Percentiles rank a stretch among this genome's conserved stretches.
Conservation (phyloP, 208 protist genomes). For the Acanthamoeba castellanii region DNA sequence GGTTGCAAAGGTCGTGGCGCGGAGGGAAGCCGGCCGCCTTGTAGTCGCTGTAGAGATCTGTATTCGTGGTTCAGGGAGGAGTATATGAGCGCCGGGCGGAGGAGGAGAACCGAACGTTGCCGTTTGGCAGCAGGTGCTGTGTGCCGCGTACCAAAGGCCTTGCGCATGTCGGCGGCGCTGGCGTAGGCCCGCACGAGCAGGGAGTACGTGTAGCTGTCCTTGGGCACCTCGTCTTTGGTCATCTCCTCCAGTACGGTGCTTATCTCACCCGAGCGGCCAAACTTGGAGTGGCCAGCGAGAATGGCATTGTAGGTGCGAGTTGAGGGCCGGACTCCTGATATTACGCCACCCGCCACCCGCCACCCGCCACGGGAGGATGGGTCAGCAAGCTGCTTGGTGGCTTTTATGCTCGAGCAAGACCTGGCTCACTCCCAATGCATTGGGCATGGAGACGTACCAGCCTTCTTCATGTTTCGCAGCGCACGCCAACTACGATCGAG, state of each 20-base stretch:
- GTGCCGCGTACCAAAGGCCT: background rate
- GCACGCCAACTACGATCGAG: slow-evolving; percentile 21
- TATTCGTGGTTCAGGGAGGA: background rate
- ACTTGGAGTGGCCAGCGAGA: background rate
- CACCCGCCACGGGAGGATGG: too few relatives aligned
- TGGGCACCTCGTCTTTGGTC: background rate
- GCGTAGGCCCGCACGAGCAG: background rate
- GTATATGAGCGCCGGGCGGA: background rate
- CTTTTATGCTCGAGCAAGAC: too few relatives aligned
- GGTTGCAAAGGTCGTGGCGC: background rate
- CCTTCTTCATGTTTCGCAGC: slow-evolving; percentile 10
- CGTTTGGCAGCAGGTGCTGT: too few relatives aligned
- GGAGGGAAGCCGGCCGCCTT: background rate
- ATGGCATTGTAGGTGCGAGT: background rate
- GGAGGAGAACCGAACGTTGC: too few relatives aligned
- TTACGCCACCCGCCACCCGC: background rate
- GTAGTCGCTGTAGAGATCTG: background rate
- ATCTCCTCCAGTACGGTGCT: background rate
- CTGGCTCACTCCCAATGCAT: background rate
- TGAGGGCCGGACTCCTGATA: slow-evolving; percentile 2
- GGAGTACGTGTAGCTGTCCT: slow-evolving; percentile 3
- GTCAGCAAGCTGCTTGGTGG: too few relatives aligned
- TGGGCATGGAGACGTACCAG: background rate
- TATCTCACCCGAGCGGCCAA: background rate
- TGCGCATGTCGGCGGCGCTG: background rate